Evolutionary conservation across 2,329 filamentous ascomycete genomes (phyloP).

Genomic region (Tolypocladium amazonense): DNA sequence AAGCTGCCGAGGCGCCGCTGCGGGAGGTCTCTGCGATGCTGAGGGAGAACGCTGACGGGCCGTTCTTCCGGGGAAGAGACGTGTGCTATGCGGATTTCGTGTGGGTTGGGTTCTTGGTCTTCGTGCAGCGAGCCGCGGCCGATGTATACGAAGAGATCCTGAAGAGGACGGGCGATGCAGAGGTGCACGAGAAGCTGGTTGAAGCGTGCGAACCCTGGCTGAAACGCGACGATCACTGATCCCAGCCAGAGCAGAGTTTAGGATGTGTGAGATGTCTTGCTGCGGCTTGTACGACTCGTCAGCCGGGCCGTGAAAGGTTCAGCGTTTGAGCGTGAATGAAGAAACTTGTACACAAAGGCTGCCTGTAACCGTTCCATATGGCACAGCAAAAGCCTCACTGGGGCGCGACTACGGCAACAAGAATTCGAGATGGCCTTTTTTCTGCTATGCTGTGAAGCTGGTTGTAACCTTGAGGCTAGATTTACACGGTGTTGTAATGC

Average conservation of each 20-base stretch:
- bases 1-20: background rate
- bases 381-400: no score
- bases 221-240: background rate
- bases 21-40: background rate
- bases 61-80: conserved; percentile 49
- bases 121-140: background rate
- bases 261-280: background rate
- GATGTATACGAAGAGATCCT: background rate
- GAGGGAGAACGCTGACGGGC: conserved; percentile 43
- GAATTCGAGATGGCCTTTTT: no score
- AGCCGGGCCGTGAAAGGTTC: no score
- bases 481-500: no score
- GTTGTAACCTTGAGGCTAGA: no score
- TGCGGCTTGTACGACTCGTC: no score
- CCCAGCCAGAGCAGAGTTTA: background rate
- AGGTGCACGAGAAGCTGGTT: background rate
- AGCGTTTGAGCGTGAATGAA: no score
- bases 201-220: background rate
- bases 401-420: no score
- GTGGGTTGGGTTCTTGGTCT: background rate
- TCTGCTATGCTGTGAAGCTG: no score
- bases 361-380: no score
- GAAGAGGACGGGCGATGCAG: background rate
- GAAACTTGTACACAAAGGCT: no score
- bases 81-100: conserved; percentile 3